These are phyloP conservation scores for Cutaneotrichosporon sp. DNA, from an alignment of 1,284 basidiomycete genomes.

Conservation along the genomic window DNA sequence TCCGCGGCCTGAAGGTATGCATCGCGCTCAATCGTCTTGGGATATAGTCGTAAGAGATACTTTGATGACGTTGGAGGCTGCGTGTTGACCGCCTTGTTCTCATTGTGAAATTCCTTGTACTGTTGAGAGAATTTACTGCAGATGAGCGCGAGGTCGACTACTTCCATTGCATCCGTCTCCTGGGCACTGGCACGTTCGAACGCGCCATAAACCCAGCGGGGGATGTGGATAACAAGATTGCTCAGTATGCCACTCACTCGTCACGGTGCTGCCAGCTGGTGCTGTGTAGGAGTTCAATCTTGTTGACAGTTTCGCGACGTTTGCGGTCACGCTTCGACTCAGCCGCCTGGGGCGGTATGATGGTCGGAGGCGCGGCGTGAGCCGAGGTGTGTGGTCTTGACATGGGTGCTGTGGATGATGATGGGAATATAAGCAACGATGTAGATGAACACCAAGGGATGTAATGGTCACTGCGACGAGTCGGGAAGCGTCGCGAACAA, in stretches of 20 bases:
- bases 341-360: conserved; percentile 36
- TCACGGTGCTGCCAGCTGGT: conserved; percentile 51
- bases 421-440: not conserved
- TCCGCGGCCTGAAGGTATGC: conserved; percentile 49
- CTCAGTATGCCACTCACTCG: conserved; percentile 46
- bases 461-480: not conserved
- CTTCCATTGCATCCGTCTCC: no score
- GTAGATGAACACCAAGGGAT: not conserved
- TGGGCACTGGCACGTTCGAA: no score
- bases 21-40: conserved; percentile 51
- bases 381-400: conserved; percentile 18
- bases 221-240: no score
- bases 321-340: conserved; percentile 53
- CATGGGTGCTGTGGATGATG: conserved; percentile 13
- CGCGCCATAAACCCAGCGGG: no score
- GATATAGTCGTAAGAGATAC: conserved; percentile 51
- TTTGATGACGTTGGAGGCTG: conserved; percentile 50
- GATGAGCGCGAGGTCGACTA: no score
- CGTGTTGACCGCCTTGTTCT: conserved; percentile 43
- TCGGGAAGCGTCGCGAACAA: not conserved
- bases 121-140: conserved; percentile 47
- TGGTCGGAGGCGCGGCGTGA: conserved; percentile 24
- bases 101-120: conserved; percentile 45
- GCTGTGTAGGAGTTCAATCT: conserved; percentile 51
- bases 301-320: conserved; percentile 52